phyloP scores from a whole-genome alignment of 176 grass and related monocot species.

The Triticum timopheevii region DNA sequence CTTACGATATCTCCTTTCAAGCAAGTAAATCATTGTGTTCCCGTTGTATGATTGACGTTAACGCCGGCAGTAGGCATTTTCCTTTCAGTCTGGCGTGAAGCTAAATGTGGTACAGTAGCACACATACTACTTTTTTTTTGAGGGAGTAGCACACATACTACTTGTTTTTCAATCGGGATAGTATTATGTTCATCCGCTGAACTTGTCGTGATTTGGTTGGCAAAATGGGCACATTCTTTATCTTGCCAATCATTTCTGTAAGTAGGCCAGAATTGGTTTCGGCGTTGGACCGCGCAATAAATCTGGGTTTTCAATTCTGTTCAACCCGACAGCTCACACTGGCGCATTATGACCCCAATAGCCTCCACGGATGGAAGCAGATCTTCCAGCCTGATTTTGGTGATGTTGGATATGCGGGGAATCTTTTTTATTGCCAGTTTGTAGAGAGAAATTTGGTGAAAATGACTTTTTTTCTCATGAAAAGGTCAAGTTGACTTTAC shows the following conservation, averaged over 20 bases:
- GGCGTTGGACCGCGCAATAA: neutral
- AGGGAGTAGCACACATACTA: neutral
- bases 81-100: neutral
- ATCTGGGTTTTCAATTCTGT: neutral
- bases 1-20: neutral
- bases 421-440: neutral
- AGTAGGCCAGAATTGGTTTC: neutral
- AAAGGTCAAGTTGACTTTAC: slow-evolving; percentile 1
- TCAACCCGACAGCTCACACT: neutral
- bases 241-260: neutral
- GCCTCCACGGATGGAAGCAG: neutral
- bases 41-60: slow-evolving; percentile 8
- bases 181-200: neutral
- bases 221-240: neutral
- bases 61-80: slow-evolving; percentile 1
- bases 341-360: neutral
- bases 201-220: neutral
- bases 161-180: neutral
- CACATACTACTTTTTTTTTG: neutral
- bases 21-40: neutral
- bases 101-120: neutral
- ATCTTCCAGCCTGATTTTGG: neutral
- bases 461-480: neutral
- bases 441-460: neutral
- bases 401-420: neutral